Base-by-base conservation (phyloP, 2,329 filamentous ascomycete genomes). In the Xylaria sp. region DNA sequence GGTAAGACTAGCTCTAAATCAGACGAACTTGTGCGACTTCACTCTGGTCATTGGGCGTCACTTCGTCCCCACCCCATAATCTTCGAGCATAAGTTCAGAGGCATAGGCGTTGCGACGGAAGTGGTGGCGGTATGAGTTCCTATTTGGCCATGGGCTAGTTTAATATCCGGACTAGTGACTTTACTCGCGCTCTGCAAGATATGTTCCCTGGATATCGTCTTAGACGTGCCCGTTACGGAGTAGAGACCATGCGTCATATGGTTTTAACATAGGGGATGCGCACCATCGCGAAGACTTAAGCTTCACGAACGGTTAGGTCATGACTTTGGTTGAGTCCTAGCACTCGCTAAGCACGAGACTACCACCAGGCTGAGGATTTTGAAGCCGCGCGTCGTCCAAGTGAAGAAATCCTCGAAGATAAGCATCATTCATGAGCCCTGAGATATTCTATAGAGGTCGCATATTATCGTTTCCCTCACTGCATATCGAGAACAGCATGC, bases 81-180 rank as follows among this genome's bases (percentile, higher is more conserved):
- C 41, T 44, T 44, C 34, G 5, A 44, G 50, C 20, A 34, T 15
- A 32, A 10, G 4, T 50, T 44, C n/a, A 13, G 51, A 56, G 23
- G 20, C 20, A 46, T 46, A 41, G 32, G 37, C 8, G 23, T 28
- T 25, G 34, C 51, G 55, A 57, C 56, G 54, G 41, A 23, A 28
- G 41, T 41, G 28, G 25, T 50, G 10, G 44, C 44, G 61, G 61
- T 28, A 61, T 37, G 15, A 15, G 23, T 63, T 69, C 63, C 63
- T 63, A 69, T 65, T 71, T 46, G 63, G 55, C 60, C 39, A 58
- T 39, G 10, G 59, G 37, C n/a, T 46, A 18, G 32, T 7, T 8
- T 37, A 39, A 10, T 13, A 20, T 59, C 7, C 4, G 10, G 58
- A 55, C 18, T 18, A 13, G 20, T n/a, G 23, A 39, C 15, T 20